Base-by-base conservation (phyloP, 2,329 filamentous ascomycete species). In the Botryosphaeria dothidea region DNA sequence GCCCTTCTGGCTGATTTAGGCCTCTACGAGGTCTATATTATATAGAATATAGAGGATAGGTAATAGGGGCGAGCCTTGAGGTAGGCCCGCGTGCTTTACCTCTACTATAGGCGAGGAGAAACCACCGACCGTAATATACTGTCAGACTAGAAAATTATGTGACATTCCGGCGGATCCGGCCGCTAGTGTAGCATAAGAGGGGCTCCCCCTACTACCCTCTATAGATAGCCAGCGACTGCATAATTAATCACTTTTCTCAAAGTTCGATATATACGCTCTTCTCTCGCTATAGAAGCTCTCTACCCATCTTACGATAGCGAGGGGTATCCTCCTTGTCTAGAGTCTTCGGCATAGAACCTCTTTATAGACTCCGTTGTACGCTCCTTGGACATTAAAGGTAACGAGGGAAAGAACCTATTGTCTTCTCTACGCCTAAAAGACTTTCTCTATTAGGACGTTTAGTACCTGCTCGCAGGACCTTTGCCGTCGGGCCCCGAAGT, bases 401-500 rank as follows among this genome's bases (percentile, higher is more conserved):
- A 60, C 21, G 15, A 60, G 56, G n/a, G 31, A 38, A 3, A 60
- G 17, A 5, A 60, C 56, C 36, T 60, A 9, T 11, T 29, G 23
- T 11, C 38, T 25, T 41, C 31, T 60, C 56, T 19, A 43, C 13
- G 56, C 56, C 31, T 21, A n/a, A 25, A 21, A 41, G 31, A 60
- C 41, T 13, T n/a, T 23, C 15, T 60, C 25, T 4, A 25, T 43
- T 6, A 73, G 68, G 2, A 70, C 57, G 3, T 71, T 45, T 1
- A 73, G 66, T 15, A 69, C 71, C 65, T 73, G 66, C 29, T 74
- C 68, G 38, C 67, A 64, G 27, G 49, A 62, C 34, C 65, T 48
- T 15, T 67, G 68, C 46, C 67, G 67, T 25, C 71, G 54, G 23
- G 65, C 70, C 23, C 69, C 60, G 54, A 72, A 73, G 15, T 73